Evolutionary conservation across 1,284 basidiomycete genomes (phyloP), one percentile per base, ranked within the genome.

Genomic region (Cryptococcus hybrid): DNA sequence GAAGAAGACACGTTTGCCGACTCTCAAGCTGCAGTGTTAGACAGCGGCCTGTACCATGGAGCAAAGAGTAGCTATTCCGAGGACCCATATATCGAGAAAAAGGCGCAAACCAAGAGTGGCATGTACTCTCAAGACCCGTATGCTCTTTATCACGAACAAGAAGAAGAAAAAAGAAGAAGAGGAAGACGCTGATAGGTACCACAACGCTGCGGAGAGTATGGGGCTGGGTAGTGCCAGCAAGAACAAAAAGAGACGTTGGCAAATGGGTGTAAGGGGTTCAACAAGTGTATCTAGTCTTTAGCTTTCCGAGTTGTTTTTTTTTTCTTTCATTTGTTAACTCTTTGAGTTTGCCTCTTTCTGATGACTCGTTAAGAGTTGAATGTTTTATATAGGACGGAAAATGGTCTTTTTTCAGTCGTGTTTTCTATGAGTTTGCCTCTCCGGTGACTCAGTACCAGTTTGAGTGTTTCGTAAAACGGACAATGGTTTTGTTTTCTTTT

Each of bases 81-180:
- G 38, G 68, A 68, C 47, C 63, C 68, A 7, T 68, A 68, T 46
- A 47, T 64, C 9, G 7, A 44, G 11, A 37, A 49, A 3, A 44
- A 55, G 15, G 30, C 47, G 8, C 45, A 64, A 50, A 56, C 47
- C 12, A 53, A 56, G 34, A 66, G 64, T 30, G 69, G 69, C 2
- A 47, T 60, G 39, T 71, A 69, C 61, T 51, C 61, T 1, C 47
- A 55, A 34, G 73, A 74, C 53, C 70, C 73, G 11, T 74, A 70
- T 52, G 64, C 67, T 1, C 59, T 63, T 18, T 74, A 74, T 56
- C 67, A 70, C 54, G 50, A 47, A 18, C 43, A 39, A 9, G 58
- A 56, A 5, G 58, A 54, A n/a, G 61, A 18, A 18, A 18, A 18
- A 30, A 4, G 30, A 30, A 4, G 30, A 30, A 4, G 30, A 3